Base-by-base conservation (phyloP, 2,329 filamentous ascomycete species). In the Coniochaeta sp. region DNA sequence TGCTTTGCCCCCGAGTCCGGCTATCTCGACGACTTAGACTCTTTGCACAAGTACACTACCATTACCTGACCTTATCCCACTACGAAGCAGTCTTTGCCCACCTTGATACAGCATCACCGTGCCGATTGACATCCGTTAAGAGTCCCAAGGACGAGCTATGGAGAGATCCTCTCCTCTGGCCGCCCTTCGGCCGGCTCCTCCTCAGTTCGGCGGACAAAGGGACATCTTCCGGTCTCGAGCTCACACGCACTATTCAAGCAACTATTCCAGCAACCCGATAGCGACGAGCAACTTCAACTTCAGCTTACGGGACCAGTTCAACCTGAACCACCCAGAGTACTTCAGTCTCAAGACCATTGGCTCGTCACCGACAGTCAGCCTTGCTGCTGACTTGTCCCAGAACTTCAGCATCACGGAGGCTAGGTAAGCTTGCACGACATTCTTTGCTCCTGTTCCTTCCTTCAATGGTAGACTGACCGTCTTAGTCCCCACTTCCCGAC, bases 151-250 rank as follows among this genome's bases (percentile, higher is more conserved):
- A 52, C 47, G 47, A 52, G 47, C 47, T 70, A 97, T 98, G 91
- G 92, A 96, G 77, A 88, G 90, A 65, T 97, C 93, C 52, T 98
- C 95, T 69, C 95, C 95, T 55, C 79, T 98, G 72, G 93, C 93
- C 74, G 92, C 93, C 60, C 90, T 98, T 88, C 91, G 88, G 81
- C 84, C 76, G 77, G 82, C 75, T 79, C 85, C 77, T 77, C 78
- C 86, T 67, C 74, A 81, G 69, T 85, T 93, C 84, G 54, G 54
- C 19, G 87, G 78, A 71, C 65, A 73, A 65, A 61, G 75, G 71
- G 82, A 85, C 65, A 72, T 85, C 65, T 85, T 84, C 69, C 78
- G 77, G 57, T 73, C 79, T 30, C 78, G 79, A 65, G 68, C 78
- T 59, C 79, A 79, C 62, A 74, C 71, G 60, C 74, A 73, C 58